Evolutionary conservation across 805 yeast species (phyloP), one percentile per base, ranked within the genome.

Genomic region (Kazachstania viticola): DNA sequence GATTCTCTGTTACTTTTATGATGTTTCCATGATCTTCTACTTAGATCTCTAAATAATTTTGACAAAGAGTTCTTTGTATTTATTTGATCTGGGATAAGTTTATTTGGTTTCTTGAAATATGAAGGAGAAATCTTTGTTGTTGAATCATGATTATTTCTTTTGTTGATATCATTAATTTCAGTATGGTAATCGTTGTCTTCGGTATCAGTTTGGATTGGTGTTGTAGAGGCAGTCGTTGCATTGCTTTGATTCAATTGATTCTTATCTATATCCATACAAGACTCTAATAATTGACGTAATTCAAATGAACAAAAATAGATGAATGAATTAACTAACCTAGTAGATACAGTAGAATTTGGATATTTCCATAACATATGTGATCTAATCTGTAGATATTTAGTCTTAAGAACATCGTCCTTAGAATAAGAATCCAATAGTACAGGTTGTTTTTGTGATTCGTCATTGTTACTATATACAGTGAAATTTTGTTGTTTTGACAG

Each of bases 21-120:
- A 51, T 85, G 95, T 45, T 70, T 71, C 98, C 98, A 91, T 2
- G 95, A 78, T 40, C 94, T 72, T 56, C 97, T 72, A 3, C 94
- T 93, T 36, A 88, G 58, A 48, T 85, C 95, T 48, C 97, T 72
- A 26, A 85, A 69, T 16, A 87, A 65, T 48, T 80, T 80, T 15
- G 69, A 68, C 23, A 75, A 58, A 4, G 84, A 66, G 41, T 73
- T 66, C 36, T 60, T 59, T 16, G 48, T 46, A 29, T 45, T 47
- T 9, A 51, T 46, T 13, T 48, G 44, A 29, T 53, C 54, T 28
- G 37, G 42, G 14, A 49, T 38, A 18, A 53, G 34, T 17, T 37
- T 35, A 22, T 45, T 50, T 15, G 44, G 41, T 16, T 31, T 54
- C 34, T 39, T 44, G 56, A 70, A 42, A 28, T 45, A 49, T 6